Evolutionary conservation across 2,329 filamentous ascomycete species (phyloP), one percentile per base, ranked within the genome.

Genomic region (Plenodomus tracheiphilus): DNA sequence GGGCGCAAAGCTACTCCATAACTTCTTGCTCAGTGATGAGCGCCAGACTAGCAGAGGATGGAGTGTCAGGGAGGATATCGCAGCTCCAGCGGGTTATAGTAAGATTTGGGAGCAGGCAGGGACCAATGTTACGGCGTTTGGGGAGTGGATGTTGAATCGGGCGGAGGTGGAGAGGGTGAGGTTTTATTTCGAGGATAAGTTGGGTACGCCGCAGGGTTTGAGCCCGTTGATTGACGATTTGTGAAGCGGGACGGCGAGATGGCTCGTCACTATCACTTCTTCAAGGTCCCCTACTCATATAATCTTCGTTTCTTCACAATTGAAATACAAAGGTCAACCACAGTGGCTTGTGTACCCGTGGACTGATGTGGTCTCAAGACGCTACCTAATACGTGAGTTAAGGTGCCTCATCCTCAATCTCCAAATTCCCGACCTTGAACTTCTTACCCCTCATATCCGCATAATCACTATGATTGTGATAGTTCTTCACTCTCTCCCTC

Each of bases 1-100:
- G 60, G 73, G 73, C 30, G 77, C 80, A 19, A 81, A 81, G 67
- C 65, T 82, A 21, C 70, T 82, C 13, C 72, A 77, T 54, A 77
- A 72, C 58, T 81, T 63, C 56, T 47, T 81, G 5, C 60, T 81
- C 11, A 77, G 70, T 44, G 47, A 64, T 2, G 77, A 78, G 46
- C 72, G 53, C 40, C 76, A 79, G 58, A 39, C 47, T 0, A 49
- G 44, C 2, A 66, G 66, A 2, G 64, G 54, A 13, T 72, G 74
- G 74, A 70, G 68, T 16, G 69, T 74, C 1, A 66, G 74, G 6
- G 55, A 46, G 2, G 76, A 77, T 54, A 28, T 41, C 17, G 21
- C 30, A 7, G 39, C 65, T 0, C 70, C 74, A 0, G 43, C 47
- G 0, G 69, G 64, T 2, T 67, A 63, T 30, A 53, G 68, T 2